These are phyloP conservation scores for Pseudogymnoascus sp. DNA, from an alignment of 2,329 filamentous ascomycete species.

Conservation along the genomic window DNA sequence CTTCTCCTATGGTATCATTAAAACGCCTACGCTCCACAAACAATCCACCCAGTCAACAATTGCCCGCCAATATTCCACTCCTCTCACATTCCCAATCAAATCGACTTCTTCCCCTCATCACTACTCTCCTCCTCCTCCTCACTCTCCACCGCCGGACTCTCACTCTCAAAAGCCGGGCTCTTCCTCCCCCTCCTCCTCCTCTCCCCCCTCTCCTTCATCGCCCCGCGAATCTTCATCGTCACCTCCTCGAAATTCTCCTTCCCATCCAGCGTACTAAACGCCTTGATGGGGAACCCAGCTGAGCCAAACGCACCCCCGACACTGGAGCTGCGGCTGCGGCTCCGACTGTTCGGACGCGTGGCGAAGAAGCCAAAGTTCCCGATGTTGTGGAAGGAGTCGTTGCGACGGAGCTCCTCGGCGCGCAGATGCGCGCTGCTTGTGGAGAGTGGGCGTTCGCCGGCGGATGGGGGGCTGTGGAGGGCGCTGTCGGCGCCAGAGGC, in stretches of 20 bases:
- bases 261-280: slow-evolving; percentile 60
- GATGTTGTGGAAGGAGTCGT: slow-evolving; percentile 91
- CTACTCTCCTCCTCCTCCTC: slow-evolving; percentile 37
- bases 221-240: slow-evolving; percentile 71
- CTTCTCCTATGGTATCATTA: background rate
- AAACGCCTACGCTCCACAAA: background rate
- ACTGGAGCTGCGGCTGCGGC: slow-evolving; percentile 60
- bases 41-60: background rate
- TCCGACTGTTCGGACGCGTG: slow-evolving; percentile 75
- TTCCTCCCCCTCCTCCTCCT: slow-evolving; percentile 37
- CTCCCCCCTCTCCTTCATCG: slow-evolving; percentile 71
- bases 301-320: slow-evolving; percentile 54
- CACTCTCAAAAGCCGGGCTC: slow-evolving; percentile 32
- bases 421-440: slow-evolving; percentile 18
- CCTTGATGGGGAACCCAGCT: slow-evolving; percentile 56
- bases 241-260: slow-evolving; percentile 74
- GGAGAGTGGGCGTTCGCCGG: slow-evolving; percentile 15
- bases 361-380: slow-evolving; percentile 84
- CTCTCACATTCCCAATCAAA: background rate
- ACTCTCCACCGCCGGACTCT: slow-evolving; percentile 31
- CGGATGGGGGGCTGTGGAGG: slow-evolving; percentile 23
- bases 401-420: slow-evolving; percentile 53
- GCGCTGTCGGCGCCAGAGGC: slow-evolving; percentile 33
- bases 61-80: background rate
- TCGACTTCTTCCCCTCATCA: slow-evolving; percentile 8